These are phyloP conservation scores for Hypomontagnella monticulosa DNA, from an alignment of 495 filamentous ascomycete species.

Conservation along the genomic window DNA sequence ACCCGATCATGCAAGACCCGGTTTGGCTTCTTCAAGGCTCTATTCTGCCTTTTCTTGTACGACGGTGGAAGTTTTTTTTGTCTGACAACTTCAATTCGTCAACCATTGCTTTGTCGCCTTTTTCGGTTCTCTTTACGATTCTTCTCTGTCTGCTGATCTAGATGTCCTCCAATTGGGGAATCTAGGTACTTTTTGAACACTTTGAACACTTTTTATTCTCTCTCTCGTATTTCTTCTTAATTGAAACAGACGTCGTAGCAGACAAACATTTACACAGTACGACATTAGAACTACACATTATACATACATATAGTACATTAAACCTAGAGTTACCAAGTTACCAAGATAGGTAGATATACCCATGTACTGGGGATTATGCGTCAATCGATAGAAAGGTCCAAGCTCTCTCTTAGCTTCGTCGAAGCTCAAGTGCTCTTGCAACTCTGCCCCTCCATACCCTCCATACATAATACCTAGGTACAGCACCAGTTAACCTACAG, in stretches of 20 bases:
- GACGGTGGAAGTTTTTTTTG: conserved; percentile 3
- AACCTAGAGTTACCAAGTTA: background rate
- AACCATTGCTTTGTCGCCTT: conserved; percentile 20
- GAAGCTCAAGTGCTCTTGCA: conserved; percentile 27
- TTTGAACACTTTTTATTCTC: conserved; percentile 9
- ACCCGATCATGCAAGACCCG: conserved; percentile 16
- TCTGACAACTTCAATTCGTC: conserved; percentile 24
- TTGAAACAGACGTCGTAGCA: conserved; percentile 8
- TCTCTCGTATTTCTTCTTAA: background rate
- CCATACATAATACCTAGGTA: conserved; percentile 3
- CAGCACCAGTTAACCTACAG: no score
- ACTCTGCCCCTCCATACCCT: conserved; percentile 25
- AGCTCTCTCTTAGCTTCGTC: conserved; percentile 31
- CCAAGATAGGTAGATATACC: background rate
- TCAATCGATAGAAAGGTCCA: conserved; percentile 35
- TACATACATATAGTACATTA: background rate
- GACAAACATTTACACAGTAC: conserved; percentile 11
- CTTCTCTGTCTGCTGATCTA: conserved; percentile 15
- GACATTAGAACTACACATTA: conserved; percentile 1
- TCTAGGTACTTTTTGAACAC: background rate
- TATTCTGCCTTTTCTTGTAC: conserved; percentile 22
- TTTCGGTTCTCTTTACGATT: conserved; percentile 7
- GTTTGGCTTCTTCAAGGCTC: conserved; percentile 15
- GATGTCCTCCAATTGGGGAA: conserved; percentile 6
- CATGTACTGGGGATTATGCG: conserved; percentile 15